Base-by-base conservation (phyloP, 2,329 filamentous ascomycete genomes). In the Apiospora hydei region DNA sequence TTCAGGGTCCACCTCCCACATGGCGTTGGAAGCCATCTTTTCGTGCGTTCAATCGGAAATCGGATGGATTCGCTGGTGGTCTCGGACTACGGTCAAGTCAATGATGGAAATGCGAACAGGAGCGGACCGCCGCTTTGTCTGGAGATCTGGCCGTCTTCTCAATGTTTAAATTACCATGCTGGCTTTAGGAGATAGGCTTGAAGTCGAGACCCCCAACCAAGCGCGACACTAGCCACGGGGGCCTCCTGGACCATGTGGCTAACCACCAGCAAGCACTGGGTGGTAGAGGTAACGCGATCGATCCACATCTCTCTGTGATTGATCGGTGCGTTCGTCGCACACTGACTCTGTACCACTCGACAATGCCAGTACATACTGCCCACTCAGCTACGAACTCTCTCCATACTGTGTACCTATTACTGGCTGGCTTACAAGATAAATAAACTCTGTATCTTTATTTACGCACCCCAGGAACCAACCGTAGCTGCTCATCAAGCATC, bases 1-100 rank as follows among this genome's bases (percentile, higher is more conserved):
- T 87, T 98, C 96, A 68, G 96, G 96, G 84, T 99, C 96, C 76
- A 99, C 95, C 86, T 99, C 96, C 96, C 96, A 99, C 93, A 98
- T 96, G 77, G 88, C 90, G 85, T 95, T 96, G 68, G 68, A 68
- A 30, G 66, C 43, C 66, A 68, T 68, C 34, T 41, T 64, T 38
- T 38, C 34, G 57, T 24, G 57, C 8, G 41, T n/a, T 3, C 41
- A 41, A 41, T 64, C 57, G n/a, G 57, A 14, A n/a, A 21, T 64
- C 34, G 57, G 8, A n/a, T 49, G 46, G 21, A 61, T 41, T 41
- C 34, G 34, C 57, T 14, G 34, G 57, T 38, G 41, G 34, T 64
- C 57, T 64, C n/a, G 57, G 30, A 24, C 18, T 41, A 41, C 57
- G 5, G n/a, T n/a, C 8, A 41, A 64, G n/a, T n/a, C 34, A 64